These are phyloP conservation scores for Pseudomassariella vexata DNA, from an alignment of 2,329 filamentous ascomycete genomes.

Conservation along the genomic window DNA sequence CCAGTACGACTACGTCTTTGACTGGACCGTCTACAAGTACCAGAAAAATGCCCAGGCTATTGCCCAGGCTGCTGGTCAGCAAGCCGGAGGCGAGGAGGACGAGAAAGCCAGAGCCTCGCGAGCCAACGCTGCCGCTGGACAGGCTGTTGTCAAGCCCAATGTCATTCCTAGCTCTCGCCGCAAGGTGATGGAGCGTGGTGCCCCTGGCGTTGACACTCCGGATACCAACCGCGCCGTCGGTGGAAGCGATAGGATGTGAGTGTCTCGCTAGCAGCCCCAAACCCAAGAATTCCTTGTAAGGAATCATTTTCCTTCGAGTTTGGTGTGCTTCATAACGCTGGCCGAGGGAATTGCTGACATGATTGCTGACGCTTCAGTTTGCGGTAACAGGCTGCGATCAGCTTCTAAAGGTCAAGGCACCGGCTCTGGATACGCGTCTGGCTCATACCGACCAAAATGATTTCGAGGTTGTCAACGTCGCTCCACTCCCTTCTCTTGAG, in stretches of 20 bases:
- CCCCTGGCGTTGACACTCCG: constrained; percentile 57
- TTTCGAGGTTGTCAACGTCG: constrained; percentile 14
- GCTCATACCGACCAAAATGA: constrained; percentile 39
- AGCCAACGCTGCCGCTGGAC: constrained; percentile 58
- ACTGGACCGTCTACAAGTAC: constrained; percentile 99
- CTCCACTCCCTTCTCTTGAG: constrained; percentile 2
- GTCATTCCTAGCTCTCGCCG: constrained; percentile 73
- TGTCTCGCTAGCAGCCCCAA: constrained; percentile 54
- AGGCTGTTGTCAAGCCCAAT: constrained; percentile 62
- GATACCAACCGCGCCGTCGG: constrained; percentile 71
- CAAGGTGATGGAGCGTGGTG: constrained; percentile 73
- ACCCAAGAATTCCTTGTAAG: constrained; percentile 72
- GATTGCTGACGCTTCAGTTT: constrained; percentile 77
- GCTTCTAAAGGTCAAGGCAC: constrained; percentile 60
- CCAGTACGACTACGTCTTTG: constrained; percentile 99
- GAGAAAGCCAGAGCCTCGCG: constrained; percentile 69
- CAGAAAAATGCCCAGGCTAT: constrained; percentile 98
- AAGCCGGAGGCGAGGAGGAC: constrained; percentile 63
- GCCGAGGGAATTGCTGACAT: constrained; percentile 69
- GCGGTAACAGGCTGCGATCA: constrained; percentile 81
- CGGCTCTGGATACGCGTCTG: constrained; percentile 35
- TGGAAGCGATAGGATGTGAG: constrained; percentile 94
- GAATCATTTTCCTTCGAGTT: constrained; percentile 80
- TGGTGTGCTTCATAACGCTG: constrained; percentile 73
- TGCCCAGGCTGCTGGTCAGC: constrained; percentile 68